Percentiles rank a stretch among this genome's conserved stretches.
Conservation (phyloP, 257 asterid genomes). For the Solanum piurae region DNA sequence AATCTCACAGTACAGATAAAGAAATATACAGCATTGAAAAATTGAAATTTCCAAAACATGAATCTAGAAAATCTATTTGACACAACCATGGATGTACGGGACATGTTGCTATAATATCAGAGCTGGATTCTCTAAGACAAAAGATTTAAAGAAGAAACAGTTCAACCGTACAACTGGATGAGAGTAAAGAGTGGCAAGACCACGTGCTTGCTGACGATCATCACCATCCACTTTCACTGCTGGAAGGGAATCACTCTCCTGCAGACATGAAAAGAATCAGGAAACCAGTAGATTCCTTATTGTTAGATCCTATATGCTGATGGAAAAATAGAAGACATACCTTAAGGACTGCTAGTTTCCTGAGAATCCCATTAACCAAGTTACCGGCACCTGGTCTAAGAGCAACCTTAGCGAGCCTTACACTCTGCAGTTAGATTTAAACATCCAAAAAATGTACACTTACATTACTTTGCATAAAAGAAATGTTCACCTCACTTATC, state of each 20-base stretch:
- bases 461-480: slow-evolving; percentile 1
- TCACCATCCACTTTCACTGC: slow-evolving; percentile 67
- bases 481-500: slow-evolving; percentile 8
- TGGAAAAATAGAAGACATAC: slow-evolving; percentile 20
- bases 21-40: neutral
- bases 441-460: neutral
- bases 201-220: slow-evolving; percentile 87
- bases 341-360: slow-evolving; percentile 80
- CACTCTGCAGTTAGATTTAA: slow-evolving; percentile 44
- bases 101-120: neutral
- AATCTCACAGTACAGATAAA: neutral
- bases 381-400: slow-evolving; percentile 94
- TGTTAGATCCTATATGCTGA: neutral
- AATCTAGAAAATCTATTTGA: neutral
- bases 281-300: slow-evolving; percentile 8
- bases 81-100: neutral
- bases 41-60: neutral
- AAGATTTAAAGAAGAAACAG: neutral
- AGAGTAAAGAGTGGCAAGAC: slow-evolving; percentile 76
- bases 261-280: slow-evolving; percentile 12
- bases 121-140: neutral
- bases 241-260: slow-evolving; percentile 73
- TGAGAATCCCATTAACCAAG: slow-evolving; percentile 79
- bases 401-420: slow-evolving; percentile 83
- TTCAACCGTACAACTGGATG: slow-evolving; percentile 80